A percentile compares a stretch with the other conserved stretches of the same genome.
Evolutionary conservation across 768 basidiomycete genomes (phyloP).

Genomic region (Macrolepiota albuminosa): DNA sequence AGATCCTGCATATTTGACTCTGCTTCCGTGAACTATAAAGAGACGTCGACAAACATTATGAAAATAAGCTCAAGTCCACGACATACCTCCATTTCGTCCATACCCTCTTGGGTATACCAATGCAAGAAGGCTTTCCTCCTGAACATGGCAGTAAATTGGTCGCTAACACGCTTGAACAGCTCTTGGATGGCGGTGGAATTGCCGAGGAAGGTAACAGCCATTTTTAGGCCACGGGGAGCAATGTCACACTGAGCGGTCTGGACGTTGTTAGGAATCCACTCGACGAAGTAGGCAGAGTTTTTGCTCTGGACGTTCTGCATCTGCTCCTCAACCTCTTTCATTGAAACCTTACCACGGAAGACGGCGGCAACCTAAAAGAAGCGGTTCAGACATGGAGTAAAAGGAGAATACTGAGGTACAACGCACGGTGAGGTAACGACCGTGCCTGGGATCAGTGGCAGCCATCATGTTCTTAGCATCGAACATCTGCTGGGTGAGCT

Average conservation of each 20-base stretch:
- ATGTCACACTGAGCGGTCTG: slow-evolving; percentile 98
- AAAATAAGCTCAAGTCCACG: background rate
- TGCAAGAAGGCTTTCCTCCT: slow-evolving; percentile 98
- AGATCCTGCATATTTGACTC: slow-evolving; percentile 99
- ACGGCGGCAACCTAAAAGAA: slow-evolving; percentile 73
- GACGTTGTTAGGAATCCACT: slow-evolving; percentile 99
- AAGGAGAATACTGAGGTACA: background rate
- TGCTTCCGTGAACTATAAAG: slow-evolving; percentile 83
- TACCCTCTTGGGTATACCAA: slow-evolving; percentile 99
- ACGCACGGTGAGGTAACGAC: slow-evolving; percentile 91
- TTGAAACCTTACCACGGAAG: slow-evolving; percentile 99
- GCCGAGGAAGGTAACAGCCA: slow-evolving; percentile 96
- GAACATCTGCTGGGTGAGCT: slow-evolving; percentile 99
- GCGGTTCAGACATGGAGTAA: background rate
- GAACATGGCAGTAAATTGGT: slow-evolving; percentile 99
- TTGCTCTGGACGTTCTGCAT: slow-evolving; percentile 98
- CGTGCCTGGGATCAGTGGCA: slow-evolving; percentile 93
- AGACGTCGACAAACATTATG: background rate
- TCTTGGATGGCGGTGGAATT: slow-evolving; percentile 98
- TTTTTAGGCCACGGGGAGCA: slow-evolving; percentile 90
- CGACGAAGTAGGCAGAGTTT: slow-evolving; percentile 97
- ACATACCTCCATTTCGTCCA: slow-evolving; percentile 93
- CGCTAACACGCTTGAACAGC: slow-evolving; percentile 97
- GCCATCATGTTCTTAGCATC: slow-evolving; percentile 99
- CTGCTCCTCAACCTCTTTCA: slow-evolving; percentile 99